Conservation (phyloP, 768 basidiomycete species). For the Cyclocybe aegerita region DNA sequence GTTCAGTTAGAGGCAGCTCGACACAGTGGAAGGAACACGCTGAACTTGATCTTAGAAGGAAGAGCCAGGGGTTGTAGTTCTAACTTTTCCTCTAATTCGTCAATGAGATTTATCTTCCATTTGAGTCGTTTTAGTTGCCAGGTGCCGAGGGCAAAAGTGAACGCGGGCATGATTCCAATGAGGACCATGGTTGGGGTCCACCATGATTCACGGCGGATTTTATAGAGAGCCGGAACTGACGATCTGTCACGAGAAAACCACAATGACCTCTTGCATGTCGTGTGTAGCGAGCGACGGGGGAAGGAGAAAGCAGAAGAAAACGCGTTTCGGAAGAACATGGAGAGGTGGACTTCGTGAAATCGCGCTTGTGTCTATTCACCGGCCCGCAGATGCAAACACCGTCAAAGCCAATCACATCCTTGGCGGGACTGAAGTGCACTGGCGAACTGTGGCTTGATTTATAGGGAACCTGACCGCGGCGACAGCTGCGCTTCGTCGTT, state of each 20-base stretch:
- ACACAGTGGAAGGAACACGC: constrained; percentile 11
- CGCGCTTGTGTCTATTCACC: background rate
- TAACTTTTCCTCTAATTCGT: constrained; percentile 90
- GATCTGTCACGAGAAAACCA: constrained; percentile 19
- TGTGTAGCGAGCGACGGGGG: constrained; percentile 19
- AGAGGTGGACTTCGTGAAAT: background rate
- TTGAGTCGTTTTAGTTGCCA: constrained; percentile 94
- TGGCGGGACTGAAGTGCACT: no score
- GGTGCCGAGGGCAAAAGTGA: constrained; percentile 85
- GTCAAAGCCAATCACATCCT: constrained; percentile 5
- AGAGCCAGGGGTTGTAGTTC: constrained; percentile 74
- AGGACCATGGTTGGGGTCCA: constrained; percentile 71
- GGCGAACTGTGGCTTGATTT: background rate
- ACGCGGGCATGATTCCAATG: constrained; percentile 83
- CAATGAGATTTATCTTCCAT: constrained; percentile 94
- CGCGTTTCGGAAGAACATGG: constrained; percentile 14
- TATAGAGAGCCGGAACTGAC: constrained; percentile 49
- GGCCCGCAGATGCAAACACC: constrained; percentile 11
- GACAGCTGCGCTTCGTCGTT: background rate
- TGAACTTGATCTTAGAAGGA: constrained; percentile 81
- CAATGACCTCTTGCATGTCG: constrained; percentile 10
- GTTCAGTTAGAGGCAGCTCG: constrained; percentile 13
- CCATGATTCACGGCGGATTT: constrained; percentile 57
- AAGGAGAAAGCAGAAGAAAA: constrained; percentile 10
- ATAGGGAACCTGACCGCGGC: no score